Evolutionary conservation across 2,329 filamentous ascomycete genomes (phyloP).

Genomic region (Zymoseptoria passerinii): DNA sequence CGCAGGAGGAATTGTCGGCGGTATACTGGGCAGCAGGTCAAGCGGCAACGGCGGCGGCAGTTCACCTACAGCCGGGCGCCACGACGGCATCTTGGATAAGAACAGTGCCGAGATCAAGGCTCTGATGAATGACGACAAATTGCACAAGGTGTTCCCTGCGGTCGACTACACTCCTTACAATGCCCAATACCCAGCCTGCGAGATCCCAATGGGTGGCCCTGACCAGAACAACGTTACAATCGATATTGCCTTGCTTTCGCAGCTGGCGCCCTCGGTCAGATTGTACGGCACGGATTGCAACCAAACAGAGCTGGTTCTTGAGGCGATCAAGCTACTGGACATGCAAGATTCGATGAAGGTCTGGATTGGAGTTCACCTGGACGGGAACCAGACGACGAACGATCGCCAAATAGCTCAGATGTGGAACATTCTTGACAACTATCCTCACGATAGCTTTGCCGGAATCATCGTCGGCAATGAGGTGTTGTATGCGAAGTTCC

Average conservation of each 20-base stretch:
- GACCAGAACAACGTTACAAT: slow-evolving; percentile 92
- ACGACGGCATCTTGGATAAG: slow-evolving; percentile 53
- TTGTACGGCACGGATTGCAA: slow-evolving; percentile 96
- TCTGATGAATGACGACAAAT: slow-evolving; percentile 67
- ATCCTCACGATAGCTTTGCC: slow-evolving; percentile 47
- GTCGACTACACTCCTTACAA: slow-evolving; percentile 94
- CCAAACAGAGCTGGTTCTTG: slow-evolving; percentile 87
- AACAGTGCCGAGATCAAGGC: slow-evolving; percentile 71
- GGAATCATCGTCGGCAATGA: slow-evolving; percentile 58
- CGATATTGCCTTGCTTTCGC: slow-evolving; percentile 81
- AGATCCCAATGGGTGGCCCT: slow-evolving; percentile 56
- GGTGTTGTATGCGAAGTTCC: slow-evolving; percentile 54
- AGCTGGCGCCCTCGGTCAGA: slow-evolving; percentile 78
- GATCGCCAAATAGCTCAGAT: slow-evolving; percentile 72
- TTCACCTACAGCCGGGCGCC: slow-evolving; percentile 4
- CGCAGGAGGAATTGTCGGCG: slow-evolving; percentile 65
- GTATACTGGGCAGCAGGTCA: slow-evolving; percentile 48
- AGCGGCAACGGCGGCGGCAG: slow-evolving; percentile 2
- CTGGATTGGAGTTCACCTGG: slow-evolving; percentile 93
- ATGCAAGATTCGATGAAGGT: slow-evolving; percentile 68
- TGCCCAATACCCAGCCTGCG: slow-evolving; percentile 78
- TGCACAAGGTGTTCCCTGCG: slow-evolving; percentile 90
- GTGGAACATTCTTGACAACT: slow-evolving; percentile 69
- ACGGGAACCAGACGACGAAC: slow-evolving; percentile 75
- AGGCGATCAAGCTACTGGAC: slow-evolving; percentile 66